phyloP scores from a whole-genome alignment of 306 rosid species.

The Sophora flavescens region DNA sequence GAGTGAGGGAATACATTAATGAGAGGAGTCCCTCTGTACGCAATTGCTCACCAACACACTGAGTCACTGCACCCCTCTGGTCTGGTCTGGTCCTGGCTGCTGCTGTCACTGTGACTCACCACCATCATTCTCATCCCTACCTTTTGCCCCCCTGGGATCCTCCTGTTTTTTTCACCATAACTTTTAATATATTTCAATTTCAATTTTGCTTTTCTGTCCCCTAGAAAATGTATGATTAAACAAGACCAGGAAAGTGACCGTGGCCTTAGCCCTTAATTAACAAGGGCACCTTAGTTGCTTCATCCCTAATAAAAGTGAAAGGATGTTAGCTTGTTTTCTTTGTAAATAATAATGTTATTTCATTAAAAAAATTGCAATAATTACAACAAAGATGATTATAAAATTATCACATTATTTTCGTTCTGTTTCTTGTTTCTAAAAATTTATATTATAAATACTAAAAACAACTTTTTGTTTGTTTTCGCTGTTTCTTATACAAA shows the following conservation, averaged over 20 bases:
- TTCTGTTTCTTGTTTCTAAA: too few species aligned
- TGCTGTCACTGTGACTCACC: conserved; percentile 47
- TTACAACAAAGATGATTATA: too few species aligned
- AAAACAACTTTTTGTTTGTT: too few species aligned
- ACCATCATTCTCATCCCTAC: conserved; percentile 43
- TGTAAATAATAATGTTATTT: too few species aligned
- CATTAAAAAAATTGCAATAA: too few species aligned
- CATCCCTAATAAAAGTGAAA: not conserved
- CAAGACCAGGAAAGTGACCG: not conserved
- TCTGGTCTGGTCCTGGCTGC: conserved; percentile 35
- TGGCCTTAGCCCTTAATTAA: not conserved
- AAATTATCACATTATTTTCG: too few species aligned
- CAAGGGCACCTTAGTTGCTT: not conserved
- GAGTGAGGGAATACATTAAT: conserved; percentile 48
- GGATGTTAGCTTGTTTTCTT: not conserved
- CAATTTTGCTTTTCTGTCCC: not conserved
- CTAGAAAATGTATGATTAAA: not conserved
- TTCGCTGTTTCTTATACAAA: too few species aligned
- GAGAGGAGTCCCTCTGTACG: conserved; percentile 57
- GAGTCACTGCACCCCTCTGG: conserved; percentile 52
- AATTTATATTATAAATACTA: too few species aligned
- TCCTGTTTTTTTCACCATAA: not conserved
- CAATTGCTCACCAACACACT: conserved; percentile 78
- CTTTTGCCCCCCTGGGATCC: conserved; percentile 52
- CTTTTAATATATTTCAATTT: not conserved